Conservation (phyloP, 345 rosid genomes). For the Chamaenerion angustifolium region DNA sequence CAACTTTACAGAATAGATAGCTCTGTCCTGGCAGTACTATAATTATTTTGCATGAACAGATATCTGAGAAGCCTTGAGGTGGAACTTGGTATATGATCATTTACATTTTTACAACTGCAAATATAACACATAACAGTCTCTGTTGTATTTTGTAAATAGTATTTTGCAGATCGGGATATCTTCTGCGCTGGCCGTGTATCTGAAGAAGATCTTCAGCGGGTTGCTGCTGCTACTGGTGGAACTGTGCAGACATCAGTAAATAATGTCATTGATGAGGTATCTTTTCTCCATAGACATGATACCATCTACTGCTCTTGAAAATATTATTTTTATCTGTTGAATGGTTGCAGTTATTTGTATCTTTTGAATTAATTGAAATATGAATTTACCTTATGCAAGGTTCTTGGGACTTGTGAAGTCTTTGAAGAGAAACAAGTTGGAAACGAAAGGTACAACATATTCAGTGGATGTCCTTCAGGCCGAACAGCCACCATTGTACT, state of each 20-base stretch:
- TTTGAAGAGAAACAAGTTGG: conserved; percentile 99
- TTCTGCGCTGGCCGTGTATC: conserved; percentile 99
- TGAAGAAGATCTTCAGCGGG: conserved; percentile 87
- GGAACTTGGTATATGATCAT: not conserved
- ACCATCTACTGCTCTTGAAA: not conserved
- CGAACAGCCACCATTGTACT: conserved; percentile 91
- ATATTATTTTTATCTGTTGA: not conserved
- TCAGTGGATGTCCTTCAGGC: conserved; percentile 96
- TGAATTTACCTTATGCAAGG: conserved; percentile 24
- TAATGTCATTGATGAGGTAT: conserved; percentile 78
- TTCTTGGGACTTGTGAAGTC: conserved; percentile 89
- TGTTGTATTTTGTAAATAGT: conserved; percentile 27
- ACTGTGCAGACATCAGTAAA: conserved; percentile 92
- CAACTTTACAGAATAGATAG: too few relatives aligned
- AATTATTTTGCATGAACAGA: too few relatives aligned
- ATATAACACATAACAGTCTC: not conserved
- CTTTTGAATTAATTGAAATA: not conserved
- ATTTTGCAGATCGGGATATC: conserved; percentile 96
- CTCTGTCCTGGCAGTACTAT: too few relatives aligned
- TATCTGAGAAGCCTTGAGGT: not conserved
- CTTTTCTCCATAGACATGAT: not conserved
- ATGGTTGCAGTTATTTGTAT: not conserved
- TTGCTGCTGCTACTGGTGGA: conserved; percentile 97
- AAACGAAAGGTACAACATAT: conserved; percentile 92
- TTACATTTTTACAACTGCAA: not conserved